phyloP scores from a whole-genome alignment of 441 rosid genomes.

The Jatropha podagrica region DNA sequence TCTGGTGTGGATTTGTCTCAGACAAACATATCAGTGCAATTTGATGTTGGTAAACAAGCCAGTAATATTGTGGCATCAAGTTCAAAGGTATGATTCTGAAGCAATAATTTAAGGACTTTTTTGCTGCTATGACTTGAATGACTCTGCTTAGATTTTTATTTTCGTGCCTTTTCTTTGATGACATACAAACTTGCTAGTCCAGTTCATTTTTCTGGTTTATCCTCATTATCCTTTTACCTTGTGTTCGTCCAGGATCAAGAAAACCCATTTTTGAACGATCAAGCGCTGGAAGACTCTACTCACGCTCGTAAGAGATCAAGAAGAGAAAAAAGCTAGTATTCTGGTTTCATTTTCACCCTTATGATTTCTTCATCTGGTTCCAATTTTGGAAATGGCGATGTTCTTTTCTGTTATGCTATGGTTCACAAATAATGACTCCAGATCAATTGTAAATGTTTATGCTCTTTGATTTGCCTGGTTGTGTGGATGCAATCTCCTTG shows the following conservation, averaged over 20 bases:
- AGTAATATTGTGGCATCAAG: conserved; percentile 31
- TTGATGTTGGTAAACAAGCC: conserved; percentile 60
- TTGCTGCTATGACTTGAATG: background rate
- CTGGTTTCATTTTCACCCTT: conserved; percentile 7
- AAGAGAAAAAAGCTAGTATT: conserved; percentile 39
- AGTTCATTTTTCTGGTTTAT: background rate
- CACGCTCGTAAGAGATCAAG: conserved; percentile 51
- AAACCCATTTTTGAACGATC: conserved; percentile 30
- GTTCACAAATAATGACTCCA: conserved; percentile 7
- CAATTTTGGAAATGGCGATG: conserved; percentile 11
- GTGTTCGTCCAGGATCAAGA: conserved; percentile 39
- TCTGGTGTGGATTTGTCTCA: conserved; percentile 87
- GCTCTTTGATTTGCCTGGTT: conserved; percentile 5
- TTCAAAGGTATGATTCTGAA: conserved; percentile 45
- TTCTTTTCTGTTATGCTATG: conserved; percentile 19
- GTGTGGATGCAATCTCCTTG: background rate
- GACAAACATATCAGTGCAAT: conserved; percentile 79
- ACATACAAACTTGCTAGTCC: background rate
- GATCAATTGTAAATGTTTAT: conserved; percentile 24
- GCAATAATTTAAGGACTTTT: background rate
- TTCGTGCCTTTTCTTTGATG: background rate
- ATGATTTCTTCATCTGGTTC: conserved; percentile 21
- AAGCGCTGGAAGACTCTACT: conserved; percentile 37
- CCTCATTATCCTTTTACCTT: background rate
- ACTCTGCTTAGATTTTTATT: background rate